A percentile compares a stretch with the other conserved stretches of the same genome.
Conservation (phyloP, 2,329 filamentous ascomycete genomes). For the Alternaria tenuissima region DNA sequence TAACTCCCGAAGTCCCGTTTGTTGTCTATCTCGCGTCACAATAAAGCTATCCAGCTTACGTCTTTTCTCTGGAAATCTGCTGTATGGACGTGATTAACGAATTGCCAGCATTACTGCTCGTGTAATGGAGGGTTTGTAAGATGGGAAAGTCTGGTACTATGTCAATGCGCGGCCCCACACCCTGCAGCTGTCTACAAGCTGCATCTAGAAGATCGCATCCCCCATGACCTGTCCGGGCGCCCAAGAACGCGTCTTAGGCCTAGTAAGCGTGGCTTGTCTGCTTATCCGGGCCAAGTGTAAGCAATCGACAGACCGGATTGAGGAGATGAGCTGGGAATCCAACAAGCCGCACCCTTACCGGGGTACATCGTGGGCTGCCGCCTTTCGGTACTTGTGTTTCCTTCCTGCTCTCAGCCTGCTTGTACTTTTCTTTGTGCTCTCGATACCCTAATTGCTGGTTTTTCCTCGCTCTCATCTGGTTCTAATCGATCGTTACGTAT, state of each 20-base stretch:
- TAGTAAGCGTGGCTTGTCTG: not conserved
- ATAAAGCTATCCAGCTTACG: not conserved
- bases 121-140: not conserved
- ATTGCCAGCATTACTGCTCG: not conserved
- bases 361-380: not conserved
- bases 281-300: constrained; percentile 3
- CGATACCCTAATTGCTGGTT: not conserved
- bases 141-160: not conserved
- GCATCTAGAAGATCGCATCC: not conserved
- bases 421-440: not conserved
- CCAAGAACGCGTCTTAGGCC: not conserved
- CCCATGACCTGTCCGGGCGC: not conserved
- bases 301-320: not conserved
- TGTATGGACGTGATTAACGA: not conserved
- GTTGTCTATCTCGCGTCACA: not conserved
- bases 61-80: not conserved
- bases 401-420: not conserved
- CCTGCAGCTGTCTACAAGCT: constrained; percentile 2
- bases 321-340: not conserved
- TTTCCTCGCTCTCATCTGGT: not conserved
- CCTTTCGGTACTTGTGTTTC: not conserved
- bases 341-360: not conserved
- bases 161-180: not conserved
- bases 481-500: not conserved
- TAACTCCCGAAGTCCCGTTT: not conserved